phyloP scores from a whole-genome alignment of 2,329 filamentous ascomycete species.

The Diplodia sapinea region DNA sequence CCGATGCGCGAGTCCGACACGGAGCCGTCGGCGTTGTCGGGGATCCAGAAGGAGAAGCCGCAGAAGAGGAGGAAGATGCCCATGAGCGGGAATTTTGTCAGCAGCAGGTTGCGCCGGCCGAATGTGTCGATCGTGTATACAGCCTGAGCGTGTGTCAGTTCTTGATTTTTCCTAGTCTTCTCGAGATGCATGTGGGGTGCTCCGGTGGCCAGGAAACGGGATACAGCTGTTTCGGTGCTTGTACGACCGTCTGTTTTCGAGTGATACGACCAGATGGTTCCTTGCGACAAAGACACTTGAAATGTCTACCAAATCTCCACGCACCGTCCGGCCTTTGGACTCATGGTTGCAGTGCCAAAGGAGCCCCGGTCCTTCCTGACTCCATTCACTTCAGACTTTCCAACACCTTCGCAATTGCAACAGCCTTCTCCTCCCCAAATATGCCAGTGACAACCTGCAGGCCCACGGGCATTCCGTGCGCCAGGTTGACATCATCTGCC shows the following conservation, averaged over 20 bases:
- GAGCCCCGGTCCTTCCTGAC: neutral
- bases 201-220: neutral
- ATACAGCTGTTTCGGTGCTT: neutral
- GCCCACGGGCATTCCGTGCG: constrained; percentile 35
- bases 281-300: no score
- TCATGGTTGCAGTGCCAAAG: no score
- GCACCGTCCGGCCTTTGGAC: no score
- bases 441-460: constrained; percentile 35
- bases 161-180: neutral
- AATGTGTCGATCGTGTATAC: constrained; percentile 53
- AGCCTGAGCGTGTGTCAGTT: constrained; percentile 34
- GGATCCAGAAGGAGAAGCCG: constrained; percentile 49
- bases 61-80: constrained; percentile 57
- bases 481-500: constrained; percentile 33
- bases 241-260: neutral
- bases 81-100: constrained; percentile 57
- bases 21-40: constrained; percentile 34
- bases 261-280: no score
- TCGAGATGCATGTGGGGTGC: neutral
- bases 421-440: constrained; percentile 36
- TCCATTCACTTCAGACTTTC: constrained; percentile 27
- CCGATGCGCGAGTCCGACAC: constrained; percentile 37
- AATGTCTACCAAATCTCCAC: neutral
- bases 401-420: constrained; percentile 35
- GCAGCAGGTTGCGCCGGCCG: constrained; percentile 50